Conservation (phyloP, 768 basidiomycete genomes). For the Suillus hirtellus region DNA sequence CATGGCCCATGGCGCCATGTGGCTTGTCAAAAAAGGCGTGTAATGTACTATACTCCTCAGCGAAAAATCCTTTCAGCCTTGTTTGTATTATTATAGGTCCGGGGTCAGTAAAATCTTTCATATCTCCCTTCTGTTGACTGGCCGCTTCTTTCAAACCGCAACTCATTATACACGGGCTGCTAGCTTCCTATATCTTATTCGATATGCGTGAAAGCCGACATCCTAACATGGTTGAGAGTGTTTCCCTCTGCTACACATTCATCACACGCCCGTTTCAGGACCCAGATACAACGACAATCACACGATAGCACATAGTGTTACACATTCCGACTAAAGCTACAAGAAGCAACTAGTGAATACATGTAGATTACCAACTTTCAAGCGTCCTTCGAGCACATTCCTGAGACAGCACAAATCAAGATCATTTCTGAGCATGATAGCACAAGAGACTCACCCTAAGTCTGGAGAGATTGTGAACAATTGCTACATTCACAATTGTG, state of each 20-base stretch:
- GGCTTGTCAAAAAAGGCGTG: too few species aligned
- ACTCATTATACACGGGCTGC: neutral
- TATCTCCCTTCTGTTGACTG: neutral
- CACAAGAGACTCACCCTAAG: slow-evolving; percentile 53
- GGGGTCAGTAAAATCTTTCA: neutral
- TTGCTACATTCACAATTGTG: slow-evolving; percentile 83
- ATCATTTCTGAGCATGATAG: neutral
- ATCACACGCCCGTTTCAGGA: neutral
- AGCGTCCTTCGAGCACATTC: slow-evolving; percentile 41
- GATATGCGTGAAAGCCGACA: neutral
- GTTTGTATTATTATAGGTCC: too few species aligned
- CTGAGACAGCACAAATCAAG: slow-evolving; percentile 20
- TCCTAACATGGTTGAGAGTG: too few species aligned
- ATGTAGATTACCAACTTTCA: slow-evolving; percentile 35
- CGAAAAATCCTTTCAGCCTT: too few species aligned
- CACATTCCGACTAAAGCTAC: slow-evolving; percentile 2
- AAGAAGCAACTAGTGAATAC: neutral
- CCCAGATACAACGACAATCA: neutral
- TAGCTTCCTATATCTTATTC: slow-evolving; percentile 9
- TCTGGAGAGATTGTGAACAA: slow-evolving; percentile 65
- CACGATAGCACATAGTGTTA: neutral
- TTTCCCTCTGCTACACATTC: neutral
- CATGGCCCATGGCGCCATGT: neutral
- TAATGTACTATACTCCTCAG: too few species aligned
- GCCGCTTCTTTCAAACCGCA: neutral